Evolutionary conservation across 345 rosid species (phyloP).

Genomic region (Crucihimalaya himalaica): DNA sequence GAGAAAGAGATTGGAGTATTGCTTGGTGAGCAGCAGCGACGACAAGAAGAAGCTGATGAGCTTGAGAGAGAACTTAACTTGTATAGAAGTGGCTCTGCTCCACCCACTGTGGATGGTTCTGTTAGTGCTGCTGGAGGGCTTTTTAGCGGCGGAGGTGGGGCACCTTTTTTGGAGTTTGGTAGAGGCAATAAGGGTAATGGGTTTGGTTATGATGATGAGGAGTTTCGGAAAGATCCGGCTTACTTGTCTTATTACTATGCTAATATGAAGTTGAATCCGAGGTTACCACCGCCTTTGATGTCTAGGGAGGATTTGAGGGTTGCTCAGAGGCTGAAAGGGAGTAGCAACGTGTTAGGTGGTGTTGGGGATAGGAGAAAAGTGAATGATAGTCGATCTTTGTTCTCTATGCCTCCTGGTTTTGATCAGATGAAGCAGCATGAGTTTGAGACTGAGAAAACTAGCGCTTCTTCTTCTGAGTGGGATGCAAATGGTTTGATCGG

Average conservation of each 20-base stretch:
- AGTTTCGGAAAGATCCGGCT: slow-evolving; percentile 80
- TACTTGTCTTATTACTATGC: slow-evolving; percentile 75
- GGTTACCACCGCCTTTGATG: slow-evolving; percentile 84
- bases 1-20: slow-evolving; percentile 71
- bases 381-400: slow-evolving; percentile 53
- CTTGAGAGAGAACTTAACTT: slow-evolving; percentile 69
- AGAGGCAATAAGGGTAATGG: slow-evolving; percentile 48
- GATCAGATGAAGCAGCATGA: slow-evolving; percentile 48
- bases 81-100: slow-evolving; percentile 91
- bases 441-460: slow-evolving; percentile 37
- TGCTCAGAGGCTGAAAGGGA: slow-evolving; percentile 62
- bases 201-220: slow-evolving; percentile 56
- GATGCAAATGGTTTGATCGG: slow-evolving; percentile 90
- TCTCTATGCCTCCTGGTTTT: slow-evolving; percentile 74
- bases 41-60: slow-evolving; percentile 61
- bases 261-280: slow-evolving; percentile 78
- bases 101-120: slow-evolving; percentile 92
- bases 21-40: slow-evolving; percentile 56
- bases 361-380: slow-evolving; percentile 69
- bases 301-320: slow-evolving; percentile 87
- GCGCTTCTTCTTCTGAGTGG: slow-evolving; percentile 62
- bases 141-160: slow-evolving; percentile 44
- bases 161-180: slow-evolving; percentile 31
- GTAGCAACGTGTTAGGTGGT: slow-evolving; percentile 47
- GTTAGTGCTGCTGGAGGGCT: slow-evolving; percentile 68